Base-by-base conservation (phyloP, 1,284 basidiomycete genomes). In the Irpex sp. region DNA sequence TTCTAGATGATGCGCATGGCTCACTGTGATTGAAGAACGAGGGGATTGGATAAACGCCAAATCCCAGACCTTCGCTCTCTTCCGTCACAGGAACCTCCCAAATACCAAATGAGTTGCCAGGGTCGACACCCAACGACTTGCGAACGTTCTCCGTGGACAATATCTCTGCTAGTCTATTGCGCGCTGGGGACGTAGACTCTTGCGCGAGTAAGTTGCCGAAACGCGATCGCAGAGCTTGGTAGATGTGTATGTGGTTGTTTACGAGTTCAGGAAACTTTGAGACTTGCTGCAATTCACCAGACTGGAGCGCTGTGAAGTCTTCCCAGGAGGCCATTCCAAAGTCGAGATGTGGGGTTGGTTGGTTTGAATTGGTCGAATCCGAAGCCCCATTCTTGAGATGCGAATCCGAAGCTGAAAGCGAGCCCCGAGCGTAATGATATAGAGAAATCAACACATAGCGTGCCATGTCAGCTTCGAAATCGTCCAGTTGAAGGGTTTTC, bases 1-100 rank as follows among this genome's bases (percentile, higher is more conserved):
- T 17, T 63, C 59, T 64, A 31, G 58, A 77, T 58, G 36, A 43
- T 43, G n/a, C 9, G 51, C 36, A 35, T 4, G 46, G 70, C 74
- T 68, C 55, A 87, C 87, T 79, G 68, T 89, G 87, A 68, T 89
- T 89, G 70, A 89, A 89, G 72, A 83, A 87, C 9, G 86, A 86
- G 0, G 80, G 85, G 59, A 78, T 78, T 5, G 81, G 72, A 72
- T 86, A 88, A 65, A 87, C 77, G 3, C 79, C 84, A 79, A 84
- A 89, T 33, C 87, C 87, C 43, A 88, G 71, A 80, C 87, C 87
- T 72, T 88, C 87, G 65, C 79, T 84, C 67, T 83, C 82, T 8
- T 73, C 72, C 19, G 73, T 74, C 36, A 71, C 50, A 46, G 72
- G 71, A 65, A 75, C 75, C 66, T 89, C 85, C 83, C 83, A 88